Evolutionary conservation across 2,329 filamentous ascomycete species (phyloP), one percentile per base, ranked within the genome.

Genomic region (Talaromyces sp.): DNA sequence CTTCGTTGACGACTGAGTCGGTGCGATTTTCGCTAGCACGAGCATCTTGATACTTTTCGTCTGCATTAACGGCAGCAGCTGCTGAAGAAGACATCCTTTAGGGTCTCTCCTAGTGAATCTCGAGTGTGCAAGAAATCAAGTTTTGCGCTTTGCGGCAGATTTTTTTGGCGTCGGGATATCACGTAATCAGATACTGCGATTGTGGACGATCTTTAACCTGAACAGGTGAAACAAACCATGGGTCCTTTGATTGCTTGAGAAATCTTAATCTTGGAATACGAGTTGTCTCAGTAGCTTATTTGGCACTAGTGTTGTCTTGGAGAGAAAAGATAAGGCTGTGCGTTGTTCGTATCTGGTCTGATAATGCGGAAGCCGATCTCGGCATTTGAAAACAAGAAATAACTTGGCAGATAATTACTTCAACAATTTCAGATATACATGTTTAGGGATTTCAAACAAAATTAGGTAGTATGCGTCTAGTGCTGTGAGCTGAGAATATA

Each of bases 1-100:
- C 65, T 40, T 67, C 57, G 29, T 65, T 61, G 8, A 50, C 58
- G 24, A 56, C 44, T 9, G 59, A 50, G 27, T 54, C 43, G 33
- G 42, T 49, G n/a, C 56, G 33, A 20, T 29, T 54, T 35, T 33
- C 40, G 39, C 29, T 16, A 20, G n/a, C 30, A 3, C 20, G 48
- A 9, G 40, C 30, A 30, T 52, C 47, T 53, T 56, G 54, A 37
- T 32, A 16, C 39, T 35, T 47, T 51, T 62, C 56, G 46, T 45
- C 47, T 45, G 24, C 45, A 16, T 50, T 27, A 2, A 24, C 7
- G n/a, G 43, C 42, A 45, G 48, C 33, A 39, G 30, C 19, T 4
- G 40, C 16, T 42, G 56, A 32, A 35, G 19, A 14, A 32, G 46
- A 42, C 35, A 41, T 40, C 4, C 13, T 39, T 39, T 7, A n/a